These are phyloP conservation scores for Dryas alaskensis DNA, from an alignment of 306 rosid species.

Conservation along the genomic window DNA sequence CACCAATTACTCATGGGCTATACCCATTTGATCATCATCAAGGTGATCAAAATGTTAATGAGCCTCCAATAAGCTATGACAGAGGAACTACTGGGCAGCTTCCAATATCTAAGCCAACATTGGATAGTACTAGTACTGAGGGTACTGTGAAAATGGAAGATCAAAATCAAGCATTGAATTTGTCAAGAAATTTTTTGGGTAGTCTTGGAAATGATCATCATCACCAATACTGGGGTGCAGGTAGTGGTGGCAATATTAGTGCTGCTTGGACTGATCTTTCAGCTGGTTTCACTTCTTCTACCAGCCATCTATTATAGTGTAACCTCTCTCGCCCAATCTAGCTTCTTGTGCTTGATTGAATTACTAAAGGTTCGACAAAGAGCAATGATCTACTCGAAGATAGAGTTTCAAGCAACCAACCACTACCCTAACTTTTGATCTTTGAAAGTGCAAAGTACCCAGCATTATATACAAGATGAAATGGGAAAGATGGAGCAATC, in stretches of 20 bases:
- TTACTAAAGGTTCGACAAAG: neutral
- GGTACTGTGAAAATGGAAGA: slow-evolving; percentile 57
- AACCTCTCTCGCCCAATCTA: neutral
- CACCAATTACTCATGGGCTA: slow-evolving; percentile 40
- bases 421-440: slow-evolving; percentile 13
- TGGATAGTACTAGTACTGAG: slow-evolving; percentile 38
- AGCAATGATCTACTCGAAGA: neutral
- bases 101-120: slow-evolving; percentile 36
- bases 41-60: slow-evolving; percentile 26
- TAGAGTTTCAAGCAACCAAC: neutral
- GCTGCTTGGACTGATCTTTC: slow-evolving; percentile 68
- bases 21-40: slow-evolving; percentile 40
- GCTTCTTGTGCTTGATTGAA: no score
- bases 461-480: slow-evolving; percentile 19
- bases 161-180: slow-evolving; percentile 46
- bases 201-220: slow-evolving; percentile 41
- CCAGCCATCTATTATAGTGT: slow-evolving; percentile 47
- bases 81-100: slow-evolving; percentile 30
- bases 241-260: slow-evolving; percentile 12
- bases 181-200: slow-evolving; percentile 52
- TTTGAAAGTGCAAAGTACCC: slow-evolving; percentile 13
- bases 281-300: slow-evolving; percentile 50
- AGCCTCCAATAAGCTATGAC: slow-evolving; percentile 22
- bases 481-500: slow-evolving; percentile 24
- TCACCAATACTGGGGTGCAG: slow-evolving; percentile 33